Base-by-base conservation (phyloP, 768 basidiomycete genomes). In the Tephrocybe sp. region DNA sequence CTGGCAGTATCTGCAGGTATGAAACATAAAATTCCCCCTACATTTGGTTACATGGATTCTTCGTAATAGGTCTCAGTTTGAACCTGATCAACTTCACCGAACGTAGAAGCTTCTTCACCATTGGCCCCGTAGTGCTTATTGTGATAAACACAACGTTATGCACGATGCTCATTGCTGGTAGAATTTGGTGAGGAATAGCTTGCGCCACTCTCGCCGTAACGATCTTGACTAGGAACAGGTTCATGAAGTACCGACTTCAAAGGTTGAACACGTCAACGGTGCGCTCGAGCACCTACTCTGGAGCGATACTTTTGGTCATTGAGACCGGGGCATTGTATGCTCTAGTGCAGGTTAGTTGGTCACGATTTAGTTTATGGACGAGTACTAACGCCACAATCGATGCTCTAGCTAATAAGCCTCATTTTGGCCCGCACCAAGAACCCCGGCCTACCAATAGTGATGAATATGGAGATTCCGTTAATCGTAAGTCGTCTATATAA, bases 81-180 rank as follows among this genome's bases (percentile, higher is more conserved):
- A 36, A 31, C n/a, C 16, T 43, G 8, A 9, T 24, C 2, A 36
- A 11, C 1, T 31, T 19, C 16, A 41, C 25, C 18, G 19, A 41
- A 34, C 29, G 23, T n/a, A 21, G 40, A 18, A 8, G n/a, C 8
- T 49, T 41, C 33, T 49, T 42, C 21, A 49, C 40, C 25, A 40
- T 21, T 22, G 47, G 29, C 1, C 47, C 47, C 4, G n/a, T 30
- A 0, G 47, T 40, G 3, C 11, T 49, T 21, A 49, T 49, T 18
- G 47, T 49, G 15, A 29, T 40, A 15, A 49, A 49, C 27, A 49
- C 47, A 16, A 27, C 40, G 0, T 19, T 49, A n/a, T 42, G 47
- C 30, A 42, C 39, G 16, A 8, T 49, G 25, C 47, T 49, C n/a
- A 42, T 49, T 7, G 47, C 40, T 3, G 29, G 47, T 27, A 42